Evolutionary conservation across 768 basidiomycete genomes (phyloP).

Genomic region (Lenzites betulinus): DNA sequence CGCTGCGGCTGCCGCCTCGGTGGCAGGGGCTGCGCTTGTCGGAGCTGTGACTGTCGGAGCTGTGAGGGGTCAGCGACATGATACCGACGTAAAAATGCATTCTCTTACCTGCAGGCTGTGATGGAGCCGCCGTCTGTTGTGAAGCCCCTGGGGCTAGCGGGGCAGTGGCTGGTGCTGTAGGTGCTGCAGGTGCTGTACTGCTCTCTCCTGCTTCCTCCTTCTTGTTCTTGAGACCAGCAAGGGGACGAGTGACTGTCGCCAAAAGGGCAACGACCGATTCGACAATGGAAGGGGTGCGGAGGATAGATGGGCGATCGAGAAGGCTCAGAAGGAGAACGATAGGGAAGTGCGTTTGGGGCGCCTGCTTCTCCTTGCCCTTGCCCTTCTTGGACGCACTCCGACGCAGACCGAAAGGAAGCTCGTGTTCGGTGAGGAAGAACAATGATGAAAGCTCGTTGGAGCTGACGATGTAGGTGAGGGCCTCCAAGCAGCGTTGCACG

Average conservation of each 20-base stretch:
- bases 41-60: conserved; percentile 29
- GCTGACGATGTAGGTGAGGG: conserved; percentile 82
- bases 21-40: conserved; percentile 5
- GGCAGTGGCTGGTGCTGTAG: conserved; percentile 21
- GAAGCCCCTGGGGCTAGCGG: conserved; percentile 21
- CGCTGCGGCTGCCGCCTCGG: neutral
- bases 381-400: conserved; percentile 78
- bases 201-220: conserved; percentile 49
- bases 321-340: conserved; percentile 87
- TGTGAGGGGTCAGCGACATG: neutral
- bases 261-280: conserved; percentile 90
- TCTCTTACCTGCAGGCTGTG: neutral
- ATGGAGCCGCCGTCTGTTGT: conserved; percentile 14
- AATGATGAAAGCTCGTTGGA: conserved; percentile 82
- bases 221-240: conserved; percentile 45
- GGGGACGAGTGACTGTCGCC: conserved; percentile 84
- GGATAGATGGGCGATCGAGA: conserved; percentile 82
- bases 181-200: conserved; percentile 19
- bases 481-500: conserved; percentile 93
- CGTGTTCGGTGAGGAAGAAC: conserved; percentile 97
- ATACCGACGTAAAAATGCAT: too few relatives aligned
- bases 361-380: conserved; percentile 91
- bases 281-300: conserved; percentile 88
- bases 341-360: conserved; percentile 82
- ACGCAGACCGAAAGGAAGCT: conserved; percentile 77